Base-by-base conservation (phyloP, 2,329 filamentous ascomycete genomes). In the Fusarium aywerte region DNA sequence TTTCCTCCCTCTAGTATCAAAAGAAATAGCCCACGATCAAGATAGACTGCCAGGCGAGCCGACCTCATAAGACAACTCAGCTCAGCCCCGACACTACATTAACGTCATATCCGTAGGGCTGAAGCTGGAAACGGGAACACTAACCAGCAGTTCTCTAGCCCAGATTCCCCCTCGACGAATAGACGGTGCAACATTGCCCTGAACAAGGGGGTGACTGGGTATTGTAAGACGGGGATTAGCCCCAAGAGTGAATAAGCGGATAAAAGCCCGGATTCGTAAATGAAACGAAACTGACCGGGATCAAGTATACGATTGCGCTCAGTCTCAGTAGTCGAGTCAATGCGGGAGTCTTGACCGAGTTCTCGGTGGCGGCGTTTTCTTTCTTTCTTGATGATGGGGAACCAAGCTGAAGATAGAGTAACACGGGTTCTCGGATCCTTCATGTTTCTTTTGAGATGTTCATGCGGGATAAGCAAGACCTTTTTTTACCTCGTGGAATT, bases 41-140 rank as follows among this genome's bases (percentile, higher is more conserved):
- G 16, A 33, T 18, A 25, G 32, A 36, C 27, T 27, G 11, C 27
- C 45, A 38, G 12, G 25, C 16, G 7, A 9, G 21, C n/a, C 13
- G 21, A 25, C 29, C 21, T n/a, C 21, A 36, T 38, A 25, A 10
- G 21, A 49, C 45, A 49, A 12, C 21, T 13, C 45, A 49, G 31
- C 45, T 38, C 45, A 49, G 32, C 45, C 45, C 45, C 23, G 32
- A 20, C 42, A n/a, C 43, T 27, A 12, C n/a, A 25, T 18, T 32
- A 47, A 12, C n/a, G 21, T 18, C 27, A 47, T 31, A 50, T 16
- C 25, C 59, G 33, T 63, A 63, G 60, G 60, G 60, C 60, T 63
- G 60, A 64, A 47, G 52, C 39, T 40, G 51, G 4, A 20, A 25
- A 39, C 18, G 27, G 25, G 44, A 47, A 39, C 38, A 47, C 29